phyloP scores from a whole-genome alignment of 2,329 filamentous ascomycete genomes.

The Trichoderma hamatum region DNA sequence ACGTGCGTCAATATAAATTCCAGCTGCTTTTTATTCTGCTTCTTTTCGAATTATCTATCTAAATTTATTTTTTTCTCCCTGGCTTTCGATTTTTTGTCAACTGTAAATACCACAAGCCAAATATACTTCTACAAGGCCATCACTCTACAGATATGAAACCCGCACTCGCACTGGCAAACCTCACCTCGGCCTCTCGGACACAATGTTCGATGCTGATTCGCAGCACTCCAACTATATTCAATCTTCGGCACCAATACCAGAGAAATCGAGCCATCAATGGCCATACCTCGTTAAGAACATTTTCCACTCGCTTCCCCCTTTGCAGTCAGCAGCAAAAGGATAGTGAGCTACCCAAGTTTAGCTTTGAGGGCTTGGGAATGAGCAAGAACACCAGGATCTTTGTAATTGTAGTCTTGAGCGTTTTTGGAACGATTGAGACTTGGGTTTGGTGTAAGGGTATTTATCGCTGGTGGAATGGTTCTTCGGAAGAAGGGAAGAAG shows the following conservation, averaged over 20 bases:
- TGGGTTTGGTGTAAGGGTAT: conserved; percentile 40
- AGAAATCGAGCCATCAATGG: not conserved
- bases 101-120: not conserved
- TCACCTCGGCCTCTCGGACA: not conserved
- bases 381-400: conserved; percentile 36
- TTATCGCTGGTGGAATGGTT: conserved; percentile 33
- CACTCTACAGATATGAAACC: not conserved
- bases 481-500: not conserved
- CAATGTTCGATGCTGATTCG: not conserved
- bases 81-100: not conserved
- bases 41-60: not conserved
- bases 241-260: not conserved
- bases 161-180: not conserved
- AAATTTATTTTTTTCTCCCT: not conserved
- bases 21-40: not conserved
- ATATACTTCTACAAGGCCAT: not conserved
- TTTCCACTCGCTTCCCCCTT: not conserved
- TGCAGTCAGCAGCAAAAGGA: not conserved
- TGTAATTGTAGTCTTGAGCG: conserved; percentile 34
- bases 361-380: conserved; percentile 36
- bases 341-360: conserved; percentile 14
- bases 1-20: not conserved
- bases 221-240: not conserved
- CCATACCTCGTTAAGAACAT: not conserved
- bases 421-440: conserved; percentile 41